Base-by-base conservation (phyloP, 371 early-diverging fungal genomes). In the Lichtheimia hyalospora region DNA sequence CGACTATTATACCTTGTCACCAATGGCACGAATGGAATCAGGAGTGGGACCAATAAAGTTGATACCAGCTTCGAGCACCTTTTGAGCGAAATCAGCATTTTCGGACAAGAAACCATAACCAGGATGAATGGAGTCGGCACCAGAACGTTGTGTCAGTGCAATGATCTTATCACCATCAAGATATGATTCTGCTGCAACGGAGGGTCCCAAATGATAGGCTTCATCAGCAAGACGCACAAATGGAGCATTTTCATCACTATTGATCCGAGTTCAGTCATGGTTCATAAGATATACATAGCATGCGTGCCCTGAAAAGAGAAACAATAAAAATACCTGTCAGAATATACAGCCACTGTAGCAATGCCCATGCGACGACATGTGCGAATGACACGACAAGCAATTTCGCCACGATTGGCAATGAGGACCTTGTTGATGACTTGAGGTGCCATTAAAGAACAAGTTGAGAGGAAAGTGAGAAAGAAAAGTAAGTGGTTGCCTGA, bases 341-440 rank as follows among this genome's bases (percentile, higher is more conserved):
- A 91, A 81, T 94, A 95, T 42, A 97, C 90, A 25, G 96, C 96
- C 0, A 96, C 96, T 3, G 96, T 94, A 63, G 92, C 86, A 69
- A 97, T 92, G 41, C 89, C 88, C 77, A 92, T 76, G 63, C 86
- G 85, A 62, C 77, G 81, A 62, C 89, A 92, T 1, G 96, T 94
- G 53, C 86, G 85, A 68, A 96, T 95, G 44, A 97, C 92, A 57
- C 97, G 86, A 76, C 92, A 90, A 1, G 98, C 96, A 60, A 96
- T 97, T 76, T 97, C 98, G 60, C 98, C 98, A 57, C 98, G 88
- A 80, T 97, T 97, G 42, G 98, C 98, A 63, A 97, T 89, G 51
- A 97, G 84, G 53, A 97, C 93, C 79, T 97, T 97, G 82, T 93
- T 83, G 70, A 97, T 79, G 24, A 67, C 48, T 16, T 52, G 54